A percentile compares a stretch with the other conserved stretches of the same genome.
Conservation (phyloP, 441 rosid genomes). For the Gossypium schwendimanii region DNA sequence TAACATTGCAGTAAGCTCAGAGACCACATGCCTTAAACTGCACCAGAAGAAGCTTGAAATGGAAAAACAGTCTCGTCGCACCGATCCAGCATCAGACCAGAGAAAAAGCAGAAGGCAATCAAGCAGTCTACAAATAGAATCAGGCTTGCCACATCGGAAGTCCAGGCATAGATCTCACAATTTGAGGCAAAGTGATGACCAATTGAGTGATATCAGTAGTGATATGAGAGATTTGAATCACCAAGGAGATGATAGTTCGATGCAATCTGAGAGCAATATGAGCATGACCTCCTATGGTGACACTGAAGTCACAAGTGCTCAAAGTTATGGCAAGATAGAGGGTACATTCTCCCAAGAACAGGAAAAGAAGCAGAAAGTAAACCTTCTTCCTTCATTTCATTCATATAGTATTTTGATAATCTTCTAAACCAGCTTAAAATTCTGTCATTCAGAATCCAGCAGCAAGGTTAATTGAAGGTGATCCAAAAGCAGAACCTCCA, state of each 20-base stretch:
- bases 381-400: conserved; percentile 12
- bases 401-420: conserved; percentile 3
- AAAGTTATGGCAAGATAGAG: conserved; percentile 19
- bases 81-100: conserved; percentile 37
- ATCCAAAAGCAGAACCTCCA: conserved; percentile 27
- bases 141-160: conserved; percentile 39
- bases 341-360: conserved; percentile 24
- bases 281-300: conserved; percentile 52
- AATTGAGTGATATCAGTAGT: conserved; percentile 38
- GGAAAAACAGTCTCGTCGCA: conserved; percentile 40
- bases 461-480: conserved; percentile 30
- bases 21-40: conserved; percentile 40
- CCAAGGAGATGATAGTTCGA: conserved; percentile 35
- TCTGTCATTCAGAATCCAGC: conserved; percentile 42
- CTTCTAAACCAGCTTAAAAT: conserved; percentile 22
- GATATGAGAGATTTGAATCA: conserved; percentile 41
- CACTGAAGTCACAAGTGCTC: conserved; percentile 56
- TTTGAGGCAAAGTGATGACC: conserved; percentile 40
- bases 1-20: conserved; percentile 34
- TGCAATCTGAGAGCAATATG: conserved; percentile 49
- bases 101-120: conserved; percentile 39
- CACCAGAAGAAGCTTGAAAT: conserved; percentile 43
- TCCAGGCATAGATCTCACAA: conserved; percentile 28
- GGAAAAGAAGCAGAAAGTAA: conserved; percentile 38
- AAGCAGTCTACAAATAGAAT: conserved; percentile 39